Evolutionary conservation across 208 protist genomes (phyloP), one percentile per base, ranked within the genome.

Genomic region (Leishmania guyanensis): DNA sequence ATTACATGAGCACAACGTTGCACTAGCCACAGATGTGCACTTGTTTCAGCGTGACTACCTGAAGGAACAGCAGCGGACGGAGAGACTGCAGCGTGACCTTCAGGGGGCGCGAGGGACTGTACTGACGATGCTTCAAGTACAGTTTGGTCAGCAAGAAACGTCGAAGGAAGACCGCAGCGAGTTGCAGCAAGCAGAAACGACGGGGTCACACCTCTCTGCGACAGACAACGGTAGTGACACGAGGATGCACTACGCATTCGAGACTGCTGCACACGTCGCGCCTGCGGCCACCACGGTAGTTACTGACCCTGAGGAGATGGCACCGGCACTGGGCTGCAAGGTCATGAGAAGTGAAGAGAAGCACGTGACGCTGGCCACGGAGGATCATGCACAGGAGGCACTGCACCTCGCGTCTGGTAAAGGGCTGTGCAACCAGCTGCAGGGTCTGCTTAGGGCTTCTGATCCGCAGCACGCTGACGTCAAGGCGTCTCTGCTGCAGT

Each of bases 1-100:
- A 56, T 65, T 96, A 2, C 78, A 86, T 29, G 91, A 95, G 22
- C 90, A 95, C 77, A 97, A 97, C 83, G 90, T 95, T 66, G 79
- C 78, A 17, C 81, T 94, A 33, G 82, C 89, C 10, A 76, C 93
- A 2, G 91, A 93, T 36, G 79, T 83, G 48, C 83, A 93, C 65
- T 73, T 94, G 43, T 88, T 88, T 50, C 86, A 93, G 80, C 89
- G 89, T 68, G 91, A 94, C 62, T 65, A 81, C 50, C 36, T 89
- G 22, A 62, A 80, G 22, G 92, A 91, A 43, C 87, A 78, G 74
- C 84, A 90, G 56, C 79, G 84, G 39, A 78, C 48, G n/a, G 87
- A 84, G 36, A 88, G 89, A 58, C 70, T 93, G 48, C 54, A 77
- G 69, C 72, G 78, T 36, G 91, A 95, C 16, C 50, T 97, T 58